phyloP scores from a whole-genome alignment of 345 rosid genomes.

The Kernera saxatilis region DNA sequence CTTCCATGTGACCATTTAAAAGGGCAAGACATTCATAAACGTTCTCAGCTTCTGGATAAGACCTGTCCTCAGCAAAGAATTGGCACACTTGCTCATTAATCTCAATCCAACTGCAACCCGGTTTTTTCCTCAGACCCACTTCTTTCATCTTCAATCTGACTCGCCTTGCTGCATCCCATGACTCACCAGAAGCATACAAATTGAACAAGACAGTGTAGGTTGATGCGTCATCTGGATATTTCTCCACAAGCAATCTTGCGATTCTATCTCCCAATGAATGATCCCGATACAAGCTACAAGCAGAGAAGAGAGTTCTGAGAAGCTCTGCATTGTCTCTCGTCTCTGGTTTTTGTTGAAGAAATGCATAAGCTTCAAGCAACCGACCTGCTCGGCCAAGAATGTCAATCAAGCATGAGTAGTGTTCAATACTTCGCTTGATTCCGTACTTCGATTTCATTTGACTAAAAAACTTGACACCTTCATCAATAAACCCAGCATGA shows the following conservation, averaged over 20 bases:
- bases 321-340: constrained; percentile 42
- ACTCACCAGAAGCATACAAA: constrained; percentile 45
- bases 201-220: constrained; percentile 43
- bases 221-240: constrained; percentile 44
- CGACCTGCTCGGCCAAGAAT: constrained; percentile 69
- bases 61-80: constrained; percentile 46
- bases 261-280: constrained; percentile 46
- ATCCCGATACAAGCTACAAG: constrained; percentile 47
- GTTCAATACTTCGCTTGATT: constrained; percentile 48
- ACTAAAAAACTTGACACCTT: constrained; percentile 44
- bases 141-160: constrained; percentile 58
- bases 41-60: constrained; percentile 31
- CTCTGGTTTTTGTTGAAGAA: constrained; percentile 35
- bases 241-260: constrained; percentile 38
- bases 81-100: constrained; percentile 42
- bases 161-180: constrained; percentile 57
- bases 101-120: constrained; percentile 83
- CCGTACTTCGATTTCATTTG: constrained; percentile 36
- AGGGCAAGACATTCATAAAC: constrained; percentile 43
- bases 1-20: constrained; percentile 50
- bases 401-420: constrained; percentile 72
- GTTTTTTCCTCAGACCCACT: constrained; percentile 53
- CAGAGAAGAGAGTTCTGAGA: constrained; percentile 60
- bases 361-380: constrained; percentile 57
- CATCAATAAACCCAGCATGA: constrained; percentile 59